These are phyloP conservation scores for Tilletia walkeri DNA, from an alignment of 1,284 basidiomycete genomes.

Conservation along the genomic window DNA sequence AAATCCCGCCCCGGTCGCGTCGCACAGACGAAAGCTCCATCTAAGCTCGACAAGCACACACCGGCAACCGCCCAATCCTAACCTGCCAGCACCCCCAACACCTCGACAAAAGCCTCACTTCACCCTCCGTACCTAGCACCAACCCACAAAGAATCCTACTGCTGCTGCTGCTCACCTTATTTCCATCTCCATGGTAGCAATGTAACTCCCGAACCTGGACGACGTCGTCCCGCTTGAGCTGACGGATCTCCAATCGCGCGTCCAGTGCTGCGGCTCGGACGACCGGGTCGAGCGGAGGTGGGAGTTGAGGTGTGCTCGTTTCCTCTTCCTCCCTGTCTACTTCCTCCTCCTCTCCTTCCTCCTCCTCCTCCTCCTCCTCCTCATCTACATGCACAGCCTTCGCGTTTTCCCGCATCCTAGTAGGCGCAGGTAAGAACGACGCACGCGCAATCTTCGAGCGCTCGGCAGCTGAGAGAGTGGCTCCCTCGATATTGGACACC, in stretches of 20 bases:
- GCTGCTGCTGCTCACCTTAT: conserved; percentile 38
- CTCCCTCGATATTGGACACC: conserved; percentile 8
- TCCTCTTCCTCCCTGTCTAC: not conserved
- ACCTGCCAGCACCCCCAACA: not conserved
- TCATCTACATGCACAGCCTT: not conserved
- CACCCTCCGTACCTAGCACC: too few species aligned
- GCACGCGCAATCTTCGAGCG: not conserved
- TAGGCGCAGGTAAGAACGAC: not conserved
- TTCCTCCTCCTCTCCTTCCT: not conserved
- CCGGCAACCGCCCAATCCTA: not conserved
- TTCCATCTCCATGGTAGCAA: conserved; percentile 45
- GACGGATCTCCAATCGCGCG: conserved; percentile 41
- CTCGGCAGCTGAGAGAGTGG: not conserved
- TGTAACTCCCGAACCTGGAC: conserved; percentile 51
- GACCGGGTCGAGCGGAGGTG: conserved; percentile 9
- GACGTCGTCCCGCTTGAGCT: conserved; percentile 39
- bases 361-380: not conserved
- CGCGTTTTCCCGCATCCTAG: too few species aligned
- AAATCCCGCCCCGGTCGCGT: too few species aligned
- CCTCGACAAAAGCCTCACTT: not conserved
- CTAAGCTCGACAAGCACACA: too few species aligned
- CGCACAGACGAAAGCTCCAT: too few species aligned
- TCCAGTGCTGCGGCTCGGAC: conserved; percentile 44
- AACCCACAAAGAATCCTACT: not conserved
- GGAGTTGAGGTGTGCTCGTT: not conserved